Conservation (phyloP, 2,329 filamentous ascomycete genomes). For the Monascus ruber region DNA sequence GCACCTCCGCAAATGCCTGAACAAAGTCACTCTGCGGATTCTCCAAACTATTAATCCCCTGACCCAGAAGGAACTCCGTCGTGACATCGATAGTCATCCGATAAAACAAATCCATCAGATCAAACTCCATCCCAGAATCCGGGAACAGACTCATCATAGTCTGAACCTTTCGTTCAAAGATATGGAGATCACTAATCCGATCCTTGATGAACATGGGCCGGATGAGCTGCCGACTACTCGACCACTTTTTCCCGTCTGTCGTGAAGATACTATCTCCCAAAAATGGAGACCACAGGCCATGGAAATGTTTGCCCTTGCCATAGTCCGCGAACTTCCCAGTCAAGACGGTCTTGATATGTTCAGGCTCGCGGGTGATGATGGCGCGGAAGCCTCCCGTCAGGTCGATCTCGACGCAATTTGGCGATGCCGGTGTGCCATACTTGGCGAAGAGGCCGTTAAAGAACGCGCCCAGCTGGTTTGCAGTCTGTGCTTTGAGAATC, state of each 20-base stretch:
- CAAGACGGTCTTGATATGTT: background rate
- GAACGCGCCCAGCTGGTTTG: conserved; percentile 33
- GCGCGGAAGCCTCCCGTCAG: conserved; percentile 42
- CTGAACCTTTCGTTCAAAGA: conserved; percentile 63
- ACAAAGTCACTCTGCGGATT: conserved; percentile 56
- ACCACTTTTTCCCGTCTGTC: conserved; percentile 48
- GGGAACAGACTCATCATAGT: conserved; percentile 54
- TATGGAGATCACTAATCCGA: conserved; percentile 62
- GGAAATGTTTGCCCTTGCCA: conserved; percentile 3
- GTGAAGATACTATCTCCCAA: conserved; percentile 24
- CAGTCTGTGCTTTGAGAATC: conserved; percentile 3
- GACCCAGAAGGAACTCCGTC: conserved; percentile 10
- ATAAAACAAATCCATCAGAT: background rate
- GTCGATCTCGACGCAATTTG: conserved; percentile 50
- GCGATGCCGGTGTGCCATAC: conserved; percentile 16
- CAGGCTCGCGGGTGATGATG: conserved; percentile 48
- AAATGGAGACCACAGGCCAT: conserved; percentile 4
- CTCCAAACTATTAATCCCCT: conserved; percentile 4
- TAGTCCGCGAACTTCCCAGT: conserved; percentile 4
- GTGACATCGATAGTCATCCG: conserved; percentile 7
- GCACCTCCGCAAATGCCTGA: conserved; percentile 51
- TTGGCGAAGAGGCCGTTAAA: conserved; percentile 44
- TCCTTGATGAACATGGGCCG: conserved; percentile 42
- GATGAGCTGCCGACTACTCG: background rate
- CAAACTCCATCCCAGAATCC: conserved; percentile 36